Base-by-base conservation (phyloP, 352 stramenopile genomes). In the Thalassiosira mediterranea region DNA sequence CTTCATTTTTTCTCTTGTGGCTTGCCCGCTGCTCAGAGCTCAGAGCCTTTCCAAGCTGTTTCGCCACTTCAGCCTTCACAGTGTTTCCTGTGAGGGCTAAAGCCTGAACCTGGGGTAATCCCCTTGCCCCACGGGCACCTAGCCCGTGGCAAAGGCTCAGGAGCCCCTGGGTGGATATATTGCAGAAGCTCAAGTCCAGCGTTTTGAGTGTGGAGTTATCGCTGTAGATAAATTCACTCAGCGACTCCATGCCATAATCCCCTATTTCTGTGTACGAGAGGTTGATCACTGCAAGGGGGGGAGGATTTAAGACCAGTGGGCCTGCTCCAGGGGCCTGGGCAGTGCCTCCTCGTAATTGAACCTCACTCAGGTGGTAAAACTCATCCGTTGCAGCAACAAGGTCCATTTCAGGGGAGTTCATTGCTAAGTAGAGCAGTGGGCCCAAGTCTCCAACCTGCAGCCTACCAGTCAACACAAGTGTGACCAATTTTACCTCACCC, bases 151-250 rank as follows among this genome's bases (percentile, higher is more conserved):
- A 79, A 10, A 92, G 47, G 3, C 75, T 58, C 5, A 88, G 19
- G 1, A 88, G 64, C 17, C 84, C 84, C 32, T 64, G 60, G 56
- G 78, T 78, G 7, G 79, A 68, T 29, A 92, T 62, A 15, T 72
- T 76, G 60, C 87, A 92, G 74, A 92, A 92, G 28, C 81, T 87
- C 13, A 92, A 63, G 65, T 92, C 87, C 13, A 92, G 68, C 21
- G 82, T 87, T 60, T 85, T 88, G 28, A 92, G 62, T 23, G 31
- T 5, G 11, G 74, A 56, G 31, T 63, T 72, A 28, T 84, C 67
- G 23, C 62, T 72, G 48, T 74, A 76, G 13, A 92, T 59, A 23
- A 89, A 73, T 61, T 90, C 73, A 49, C 67, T 79, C 15, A 91
- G 60, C 21, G 82, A 56, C 38, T 91, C 84, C 23, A 92, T 78